Evolutionary conservation across 768 basidiomycete genomes (phyloP).

Genomic region (Austroboletus eburneus): DNA sequence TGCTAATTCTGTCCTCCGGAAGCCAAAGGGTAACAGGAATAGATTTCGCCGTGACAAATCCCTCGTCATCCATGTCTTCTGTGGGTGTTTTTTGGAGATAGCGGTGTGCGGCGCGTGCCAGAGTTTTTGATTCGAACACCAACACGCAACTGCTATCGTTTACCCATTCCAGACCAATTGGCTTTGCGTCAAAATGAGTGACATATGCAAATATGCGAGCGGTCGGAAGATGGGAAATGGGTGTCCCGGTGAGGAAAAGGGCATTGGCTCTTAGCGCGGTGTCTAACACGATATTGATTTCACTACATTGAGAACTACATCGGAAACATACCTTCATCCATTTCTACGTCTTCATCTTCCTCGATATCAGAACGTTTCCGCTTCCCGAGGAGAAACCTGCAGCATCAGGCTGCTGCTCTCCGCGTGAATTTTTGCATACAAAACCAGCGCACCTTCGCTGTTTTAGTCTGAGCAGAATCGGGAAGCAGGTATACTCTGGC

Average conservation of each 20-base stretch:
- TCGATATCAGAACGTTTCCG: slow-evolving; percentile 45
- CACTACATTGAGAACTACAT: background rate
- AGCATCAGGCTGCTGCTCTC: slow-evolving; percentile 44
- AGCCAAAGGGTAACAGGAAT: slow-evolving; percentile 78
- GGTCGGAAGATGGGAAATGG: slow-evolving; percentile 74
- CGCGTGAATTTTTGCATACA: slow-evolving; percentile 33
- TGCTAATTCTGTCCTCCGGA: slow-evolving; percentile 70
- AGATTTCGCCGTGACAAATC: slow-evolving; percentile 58
- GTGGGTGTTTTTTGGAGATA: slow-evolving; percentile 47
- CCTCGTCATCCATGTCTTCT: slow-evolving; percentile 52
- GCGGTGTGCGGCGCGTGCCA: slow-evolving; percentile 50
- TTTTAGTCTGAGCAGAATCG: slow-evolving; percentile 56
- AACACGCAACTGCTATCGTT: slow-evolving; percentile 80
- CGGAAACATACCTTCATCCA: slow-evolving; percentile 28
- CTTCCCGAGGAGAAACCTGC: slow-evolving; percentile 30
- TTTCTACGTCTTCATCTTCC: slow-evolving; percentile 35
- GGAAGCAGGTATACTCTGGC: slow-evolving; percentile 76
- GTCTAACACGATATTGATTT: slow-evolving; percentile 32
- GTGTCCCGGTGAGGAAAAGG: slow-evolving; percentile 64
- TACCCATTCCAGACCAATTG: slow-evolving; percentile 81
- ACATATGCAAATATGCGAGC: slow-evolving; percentile 77
- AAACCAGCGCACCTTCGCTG: slow-evolving; percentile 70
- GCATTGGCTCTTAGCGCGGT: slow-evolving; percentile 56
- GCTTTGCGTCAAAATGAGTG: slow-evolving; percentile 69
- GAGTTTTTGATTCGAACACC: slow-evolving; percentile 57